A percentile compares a stretch with the other conserved stretches of the same genome.
phyloP scores from a whole-genome alignment of 306 rosid genomes.

The Quercus cerris region DNA sequence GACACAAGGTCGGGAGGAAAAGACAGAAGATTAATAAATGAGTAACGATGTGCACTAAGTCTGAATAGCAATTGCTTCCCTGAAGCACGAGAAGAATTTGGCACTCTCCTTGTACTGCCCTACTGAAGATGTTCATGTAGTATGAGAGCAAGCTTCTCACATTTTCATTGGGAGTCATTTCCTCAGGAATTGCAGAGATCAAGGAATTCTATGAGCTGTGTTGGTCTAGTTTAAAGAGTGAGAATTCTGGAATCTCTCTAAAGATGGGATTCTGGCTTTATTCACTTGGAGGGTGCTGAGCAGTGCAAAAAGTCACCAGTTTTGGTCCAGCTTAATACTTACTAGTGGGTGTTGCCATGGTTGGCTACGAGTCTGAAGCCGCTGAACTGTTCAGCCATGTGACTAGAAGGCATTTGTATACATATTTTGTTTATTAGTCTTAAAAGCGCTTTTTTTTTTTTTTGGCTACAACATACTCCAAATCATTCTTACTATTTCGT shows the following conservation, averaged over 20 bases:
- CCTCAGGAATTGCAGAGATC: conserved; percentile 5
- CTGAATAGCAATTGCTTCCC: conserved; percentile 2
- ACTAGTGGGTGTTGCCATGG: not conserved
- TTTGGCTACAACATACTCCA: too few species aligned
- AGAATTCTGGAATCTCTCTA: not conserved
- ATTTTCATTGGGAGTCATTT: not conserved
- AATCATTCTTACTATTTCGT: too few species aligned
- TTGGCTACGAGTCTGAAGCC: not conserved
- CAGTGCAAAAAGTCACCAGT: not conserved
- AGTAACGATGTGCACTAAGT: not conserved
- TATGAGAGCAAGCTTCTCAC: not conserved
- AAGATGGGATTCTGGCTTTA: not conserved
- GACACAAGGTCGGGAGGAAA: conserved; percentile 22
- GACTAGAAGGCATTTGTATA: not conserved
- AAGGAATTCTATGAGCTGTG: not conserved
- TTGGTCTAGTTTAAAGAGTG: not conserved
- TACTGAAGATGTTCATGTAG: not conserved
- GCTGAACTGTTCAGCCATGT: not conserved
- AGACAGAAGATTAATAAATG: conserved; percentile 15
- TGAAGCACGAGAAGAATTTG: not conserved
- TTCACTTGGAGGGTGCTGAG: not conserved
- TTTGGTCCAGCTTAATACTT: not conserved
- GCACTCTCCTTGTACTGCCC: conserved; percentile 1
- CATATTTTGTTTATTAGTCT: not conserved
- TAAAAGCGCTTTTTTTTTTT: too few species aligned